Evolutionary conservation across 306 rosid genomes (phyloP).

Genomic region (Cicer pinnatifidum): DNA sequence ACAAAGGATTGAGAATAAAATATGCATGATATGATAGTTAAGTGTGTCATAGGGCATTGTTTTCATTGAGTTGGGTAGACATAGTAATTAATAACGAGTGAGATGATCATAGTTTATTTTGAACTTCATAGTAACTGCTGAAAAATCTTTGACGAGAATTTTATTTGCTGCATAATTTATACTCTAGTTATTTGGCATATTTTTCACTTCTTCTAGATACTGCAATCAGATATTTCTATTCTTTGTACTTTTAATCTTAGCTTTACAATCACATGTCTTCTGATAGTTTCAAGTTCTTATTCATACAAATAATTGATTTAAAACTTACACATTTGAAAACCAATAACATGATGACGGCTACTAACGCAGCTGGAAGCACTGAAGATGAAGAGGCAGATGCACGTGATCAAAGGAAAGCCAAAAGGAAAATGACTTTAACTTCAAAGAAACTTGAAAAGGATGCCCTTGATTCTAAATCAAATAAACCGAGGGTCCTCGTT

Average conservation of each 20-base stretch:
- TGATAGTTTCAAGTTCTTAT: conserved; percentile 12
- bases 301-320: conserved; percentile 6
- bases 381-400: conserved; percentile 67
- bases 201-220: conserved; percentile 28
- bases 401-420: conserved; percentile 48
- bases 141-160: conserved; percentile 1
- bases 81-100: not conserved
- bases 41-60: conserved; percentile 3
- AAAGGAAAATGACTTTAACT: conserved; percentile 48
- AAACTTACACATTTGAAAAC: not conserved
- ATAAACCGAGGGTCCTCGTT: conserved; percentile 72
- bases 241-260: not conserved
- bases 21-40: conserved; percentile 31
- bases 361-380: conserved; percentile 59
- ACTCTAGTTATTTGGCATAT: not conserved
- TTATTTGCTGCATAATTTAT: conserved; percentile 21
- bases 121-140: not conserved
- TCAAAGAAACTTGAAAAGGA: conserved; percentile 60
- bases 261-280: not conserved
- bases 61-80: conserved; percentile 15
- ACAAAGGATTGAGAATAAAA: conserved; percentile 3
- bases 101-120: too few species aligned
- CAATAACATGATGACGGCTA: conserved; percentile 36
- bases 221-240: conserved; percentile 18
- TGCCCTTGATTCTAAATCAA: conserved; percentile 57